A percentile compares a stretch with the other conserved stretches of the same genome.
Evolutionary conservation across 441 rosid genomes (phyloP).

Genomic region (Capsella rubella): DNA sequence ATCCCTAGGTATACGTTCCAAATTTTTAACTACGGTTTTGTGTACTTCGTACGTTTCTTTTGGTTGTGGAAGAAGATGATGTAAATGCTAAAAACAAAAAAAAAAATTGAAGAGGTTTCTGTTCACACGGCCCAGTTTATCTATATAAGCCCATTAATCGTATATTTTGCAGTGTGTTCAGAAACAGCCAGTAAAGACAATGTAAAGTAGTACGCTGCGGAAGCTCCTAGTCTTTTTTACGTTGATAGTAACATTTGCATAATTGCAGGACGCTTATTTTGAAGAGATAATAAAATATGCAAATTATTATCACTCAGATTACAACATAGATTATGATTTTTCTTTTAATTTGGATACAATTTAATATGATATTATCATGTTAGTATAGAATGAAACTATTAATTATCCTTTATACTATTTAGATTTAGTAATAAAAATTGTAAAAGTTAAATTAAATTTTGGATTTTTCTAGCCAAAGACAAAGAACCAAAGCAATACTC

Average conservation of each 20-base stretch:
- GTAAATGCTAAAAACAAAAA: slow-evolving; percentile 33
- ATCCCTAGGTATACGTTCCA: slow-evolving; percentile 7
- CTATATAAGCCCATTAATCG: slow-evolving; percentile 13
- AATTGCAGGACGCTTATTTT: slow-evolving; percentile 1
- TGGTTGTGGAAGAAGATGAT: background rate
- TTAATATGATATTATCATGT: no score
- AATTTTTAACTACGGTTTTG: background rate
- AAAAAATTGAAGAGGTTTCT: background rate
- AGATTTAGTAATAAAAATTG: background rate
- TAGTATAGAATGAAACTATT: no score
- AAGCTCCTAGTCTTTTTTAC: slow-evolving; percentile 9
- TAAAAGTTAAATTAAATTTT: background rate
- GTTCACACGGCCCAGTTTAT: slow-evolving; percentile 32
- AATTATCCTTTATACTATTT: background rate
- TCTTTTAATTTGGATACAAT: no score
- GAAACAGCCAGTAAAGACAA: slow-evolving; percentile 8
- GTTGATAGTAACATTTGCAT: slow-evolving; percentile 9
- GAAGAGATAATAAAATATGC: background rate
- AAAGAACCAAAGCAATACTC: slow-evolving; percentile 18
- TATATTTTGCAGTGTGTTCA: background rate
- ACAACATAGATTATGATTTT: no score
- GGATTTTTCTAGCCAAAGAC: slow-evolving; percentile 5
- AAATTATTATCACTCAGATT: no score
- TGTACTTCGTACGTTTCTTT: slow-evolving; percentile 30
- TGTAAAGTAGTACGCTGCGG: slow-evolving; percentile 13